Evolutionary conservation across 2,329 filamentous ascomycete species (phyloP).

Genomic region (Fusarium newnesense): DNA sequence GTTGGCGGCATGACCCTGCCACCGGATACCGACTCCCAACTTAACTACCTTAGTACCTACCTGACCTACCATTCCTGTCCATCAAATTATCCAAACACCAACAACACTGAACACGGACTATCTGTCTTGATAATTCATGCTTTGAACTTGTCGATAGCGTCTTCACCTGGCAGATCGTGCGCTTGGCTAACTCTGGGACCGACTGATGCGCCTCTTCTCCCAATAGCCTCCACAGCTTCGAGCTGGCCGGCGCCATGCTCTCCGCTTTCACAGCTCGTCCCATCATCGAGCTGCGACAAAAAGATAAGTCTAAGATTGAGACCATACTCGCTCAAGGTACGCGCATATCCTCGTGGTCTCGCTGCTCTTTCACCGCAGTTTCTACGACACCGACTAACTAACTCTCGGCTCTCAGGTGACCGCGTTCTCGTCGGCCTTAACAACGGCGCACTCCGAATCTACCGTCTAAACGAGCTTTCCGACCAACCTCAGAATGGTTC

Average conservation of each 20-base stretch:
- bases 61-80: not conserved
- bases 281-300: conserved; percentile 94
- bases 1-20: conserved; percentile 32
- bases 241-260: conserved; percentile 77
- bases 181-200: not conserved
- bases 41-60: not conserved
- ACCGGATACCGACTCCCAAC: conserved; percentile 24
- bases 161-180: not conserved
- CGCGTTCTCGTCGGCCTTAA: conserved; percentile 91
- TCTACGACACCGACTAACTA: conserved; percentile 8
- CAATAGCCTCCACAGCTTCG: conserved; percentile 48
- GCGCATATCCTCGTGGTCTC: conserved; percentile 11
- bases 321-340: conserved; percentile 90
- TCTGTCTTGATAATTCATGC: not conserved
- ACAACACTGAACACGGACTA: conserved; percentile 5
- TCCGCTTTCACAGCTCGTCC: conserved; percentile 96
- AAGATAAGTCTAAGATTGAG: conserved; percentile 98
- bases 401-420: conserved; percentile 69
- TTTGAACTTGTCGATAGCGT: not conserved
- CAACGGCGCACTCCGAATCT: conserved; percentile 88
- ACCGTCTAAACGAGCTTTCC: conserved; percentile 81
- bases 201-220: conserved; percentile 47
- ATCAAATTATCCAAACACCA: conserved; percentile 2
- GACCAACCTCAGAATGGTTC: conserved; percentile 50
- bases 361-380: not conserved